Conservation (phyloP, 345 rosid species). For the Rhizophora mangle region DNA sequence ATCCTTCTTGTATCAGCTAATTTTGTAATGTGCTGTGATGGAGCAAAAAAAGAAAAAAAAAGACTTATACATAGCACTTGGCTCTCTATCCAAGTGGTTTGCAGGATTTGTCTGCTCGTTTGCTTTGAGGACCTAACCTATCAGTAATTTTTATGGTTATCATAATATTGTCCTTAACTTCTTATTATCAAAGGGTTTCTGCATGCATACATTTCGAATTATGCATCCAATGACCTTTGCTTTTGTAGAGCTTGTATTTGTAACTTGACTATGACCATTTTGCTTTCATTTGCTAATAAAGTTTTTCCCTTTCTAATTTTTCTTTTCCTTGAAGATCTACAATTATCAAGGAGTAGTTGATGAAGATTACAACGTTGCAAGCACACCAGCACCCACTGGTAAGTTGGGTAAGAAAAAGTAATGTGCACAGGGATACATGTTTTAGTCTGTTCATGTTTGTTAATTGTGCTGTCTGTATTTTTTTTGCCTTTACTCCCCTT, state of each 20-base stretch:
- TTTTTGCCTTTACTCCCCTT: slow-evolving; percentile 12
- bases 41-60: neutral
- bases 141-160: no score
- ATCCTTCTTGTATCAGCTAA: neutral
- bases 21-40: neutral
- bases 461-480: slow-evolving; percentile 1
- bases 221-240: no score
- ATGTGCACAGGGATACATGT: neutral
- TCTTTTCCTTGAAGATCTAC: slow-evolving; percentile 60
- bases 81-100: neutral
- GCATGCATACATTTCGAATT: no score
- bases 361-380: slow-evolving; percentile 82
- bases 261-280: neutral
- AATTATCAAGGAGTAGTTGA: slow-evolving; percentile 78
- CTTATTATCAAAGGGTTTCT: no score
- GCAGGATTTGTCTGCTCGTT: neutral
- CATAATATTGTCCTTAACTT: no score
- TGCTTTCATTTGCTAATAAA: slow-evolving; percentile 14
- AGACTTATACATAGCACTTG: neutral
- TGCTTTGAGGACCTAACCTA: neutral
- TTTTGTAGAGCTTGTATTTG: neutral
- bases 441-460: neutral
- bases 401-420: slow-evolving; percentile 7
- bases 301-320: slow-evolving; percentile 10
- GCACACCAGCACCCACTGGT: slow-evolving; percentile 93